phyloP scores from a whole-genome alignment of 2,329 filamentous ascomycete genomes.

The Aspergillus bombycis region DNA sequence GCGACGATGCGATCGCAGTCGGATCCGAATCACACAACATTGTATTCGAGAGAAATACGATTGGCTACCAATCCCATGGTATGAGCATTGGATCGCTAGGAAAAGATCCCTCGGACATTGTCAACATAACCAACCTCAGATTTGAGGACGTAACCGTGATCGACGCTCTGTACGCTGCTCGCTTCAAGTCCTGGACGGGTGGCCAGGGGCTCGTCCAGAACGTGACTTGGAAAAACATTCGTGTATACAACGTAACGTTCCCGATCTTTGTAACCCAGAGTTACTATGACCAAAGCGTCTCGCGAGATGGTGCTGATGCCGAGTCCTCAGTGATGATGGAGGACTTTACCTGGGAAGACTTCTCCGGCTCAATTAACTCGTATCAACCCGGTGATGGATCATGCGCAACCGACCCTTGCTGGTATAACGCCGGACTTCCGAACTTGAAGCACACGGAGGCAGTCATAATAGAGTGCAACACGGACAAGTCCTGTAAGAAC shows the following conservation, averaged over 20 bases:
- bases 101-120: slow-evolving; percentile 37
- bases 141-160: slow-evolving; percentile 50
- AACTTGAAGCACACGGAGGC: slow-evolving; percentile 46
- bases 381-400: slow-evolving; percentile 48
- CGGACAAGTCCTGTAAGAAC: slow-evolving; percentile 41
- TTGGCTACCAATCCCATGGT: slow-evolving; percentile 50
- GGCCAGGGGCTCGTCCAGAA: slow-evolving; percentile 48
- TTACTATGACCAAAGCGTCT: slow-evolving; percentile 46
- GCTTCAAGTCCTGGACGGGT: slow-evolving; percentile 51
- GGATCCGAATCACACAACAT: slow-evolving; percentile 43
- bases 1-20: slow-evolving; percentile 49
- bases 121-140: slow-evolving; percentile 46
- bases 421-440: slow-evolving; percentile 46
- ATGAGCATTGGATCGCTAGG: slow-evolving; percentile 51
- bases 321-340: slow-evolving; percentile 47
- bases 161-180: slow-evolving; percentile 46
- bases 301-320: slow-evolving; percentile 36
- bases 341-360: slow-evolving; percentile 47
- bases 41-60: slow-evolving; percentile 42
- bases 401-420: slow-evolving; percentile 49
- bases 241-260: slow-evolving; percentile 49
- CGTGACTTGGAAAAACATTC: slow-evolving; percentile 50
- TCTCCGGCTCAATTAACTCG: slow-evolving; percentile 48
- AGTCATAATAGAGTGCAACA: slow-evolving; percentile 49
- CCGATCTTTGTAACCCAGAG: slow-evolving; percentile 53